Evolutionary conservation across 306 rosid genomes (phyloP).

Genomic region (Malus sylvestris): DNA sequence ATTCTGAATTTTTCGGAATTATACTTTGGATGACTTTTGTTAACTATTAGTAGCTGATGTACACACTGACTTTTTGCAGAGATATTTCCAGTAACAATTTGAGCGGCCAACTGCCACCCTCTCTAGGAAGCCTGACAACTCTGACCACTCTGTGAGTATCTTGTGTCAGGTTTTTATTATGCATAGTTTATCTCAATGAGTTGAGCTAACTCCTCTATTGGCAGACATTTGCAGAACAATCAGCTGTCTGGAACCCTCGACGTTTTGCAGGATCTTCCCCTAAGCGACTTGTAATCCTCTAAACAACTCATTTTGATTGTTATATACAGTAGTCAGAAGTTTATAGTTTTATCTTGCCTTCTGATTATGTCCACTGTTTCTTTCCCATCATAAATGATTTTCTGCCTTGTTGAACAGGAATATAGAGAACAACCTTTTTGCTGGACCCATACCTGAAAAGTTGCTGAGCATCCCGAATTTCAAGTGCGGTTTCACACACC

Average conservation of each 20-base stretch:
- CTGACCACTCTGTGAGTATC: conserved; percentile 78
- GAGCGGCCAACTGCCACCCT: conserved; percentile 77
- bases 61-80: conserved; percentile 36
- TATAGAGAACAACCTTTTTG: conserved; percentile 67
- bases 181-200: conserved; percentile 3
- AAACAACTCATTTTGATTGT: conserved; percentile 12
- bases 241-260: conserved; percentile 70
- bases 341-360: background rate
- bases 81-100: conserved; percentile 79
- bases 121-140: conserved; percentile 45
- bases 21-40: background rate
- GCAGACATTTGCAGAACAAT: conserved; percentile 79
- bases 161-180: conserved; percentile 7
- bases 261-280: conserved; percentile 70
- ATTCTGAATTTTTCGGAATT: conserved; percentile 13
- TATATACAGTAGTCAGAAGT: conserved; percentile 9
- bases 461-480: conserved; percentile 61
- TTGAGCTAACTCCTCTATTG: conserved; percentile 32
- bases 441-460: conserved; percentile 82
- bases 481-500: conserved; percentile 37
- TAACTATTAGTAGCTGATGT: conserved; percentile 11
- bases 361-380: background rate
- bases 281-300: conserved; percentile 66
- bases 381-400: conserved; percentile 5
- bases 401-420: conserved; percentile 57